A percentile compares a stretch with the other conserved stretches of the same genome.
Evolutionary conservation across 2,329 filamentous ascomycete species (phyloP).

Genomic region (Pyrenochaeta sp.): DNA sequence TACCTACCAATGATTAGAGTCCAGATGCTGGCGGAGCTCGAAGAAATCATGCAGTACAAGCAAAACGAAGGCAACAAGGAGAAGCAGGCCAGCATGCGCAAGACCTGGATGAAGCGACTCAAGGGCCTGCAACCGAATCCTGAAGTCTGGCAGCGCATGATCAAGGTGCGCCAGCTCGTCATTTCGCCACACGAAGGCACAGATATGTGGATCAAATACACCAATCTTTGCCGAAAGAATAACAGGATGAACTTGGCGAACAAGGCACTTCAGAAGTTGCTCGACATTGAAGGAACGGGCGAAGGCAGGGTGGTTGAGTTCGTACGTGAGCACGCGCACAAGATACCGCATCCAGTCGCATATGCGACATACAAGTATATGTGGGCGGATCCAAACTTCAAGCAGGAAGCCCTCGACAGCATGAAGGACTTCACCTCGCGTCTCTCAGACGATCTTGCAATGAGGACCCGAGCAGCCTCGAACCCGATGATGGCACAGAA

Average conservation of each 20-base stretch:
- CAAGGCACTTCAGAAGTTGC: slow-evolving; percentile 90
- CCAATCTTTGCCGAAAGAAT: slow-evolving; percentile 96
- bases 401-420: slow-evolving; percentile 58
- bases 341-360: slow-evolving; percentile 78
- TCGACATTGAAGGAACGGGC: slow-evolving; percentile 55
- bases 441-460: slow-evolving; percentile 65
- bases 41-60: slow-evolving; percentile 98
- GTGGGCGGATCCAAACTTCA: slow-evolving; percentile 73
- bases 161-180: slow-evolving; percentile 91
- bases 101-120: slow-evolving; percentile 94
- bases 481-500: slow-evolving; percentile 45
- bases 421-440: slow-evolving; percentile 68
- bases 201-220: slow-evolving; percentile 99
- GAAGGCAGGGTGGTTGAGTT: slow-evolving; percentile 43
- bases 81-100: slow-evolving; percentile 88
- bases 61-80: slow-evolving; percentile 79
- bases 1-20: slow-evolving; percentile 98
- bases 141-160: slow-evolving; percentile 98
- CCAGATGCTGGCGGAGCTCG: slow-evolving; percentile 97
- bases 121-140: slow-evolving; percentile 96
- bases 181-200: slow-evolving; percentile 92
- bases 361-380: slow-evolving; percentile 98
- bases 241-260: slow-evolving; percentile 93
- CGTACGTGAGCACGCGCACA: slow-evolving; percentile 45
- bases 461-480: slow-evolving; percentile 43